phyloP scores from a whole-genome alignment of 208 protist genomes.

The Leishmania major region DNA sequence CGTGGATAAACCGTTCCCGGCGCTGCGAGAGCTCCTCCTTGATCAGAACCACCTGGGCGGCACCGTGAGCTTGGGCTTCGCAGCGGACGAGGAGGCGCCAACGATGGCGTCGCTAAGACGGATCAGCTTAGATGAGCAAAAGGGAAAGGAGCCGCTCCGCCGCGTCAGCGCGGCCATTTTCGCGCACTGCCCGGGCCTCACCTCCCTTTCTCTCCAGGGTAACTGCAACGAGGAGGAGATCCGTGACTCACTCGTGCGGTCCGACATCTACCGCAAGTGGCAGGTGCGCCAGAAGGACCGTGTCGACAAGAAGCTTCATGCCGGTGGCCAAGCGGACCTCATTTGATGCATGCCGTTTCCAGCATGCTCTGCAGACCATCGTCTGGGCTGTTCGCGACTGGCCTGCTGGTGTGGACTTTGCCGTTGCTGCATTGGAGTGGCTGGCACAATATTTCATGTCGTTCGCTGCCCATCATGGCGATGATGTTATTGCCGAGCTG shows the following conservation, averaged over 20 bases:
- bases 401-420: too few relatives aligned
- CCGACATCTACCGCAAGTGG: slow-evolving; percentile 37
- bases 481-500: neutral
- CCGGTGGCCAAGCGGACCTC: slow-evolving; percentile 27
- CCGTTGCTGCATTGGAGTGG: neutral
- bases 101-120: slow-evolving; percentile 31
- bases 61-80: slow-evolving; percentile 26
- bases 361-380: neutral
- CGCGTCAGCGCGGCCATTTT: slow-evolving; percentile 35
- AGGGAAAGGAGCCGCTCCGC: slow-evolving; percentile 12
- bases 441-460: neutral
- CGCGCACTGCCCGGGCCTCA: slow-evolving; percentile 31
- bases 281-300: slow-evolving; percentile 19
- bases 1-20: slow-evolving; percentile 16
- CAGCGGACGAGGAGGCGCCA: neutral
- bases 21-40: slow-evolving; percentile 42
- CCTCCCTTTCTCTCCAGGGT: slow-evolving; percentile 24
- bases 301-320: slow-evolving; percentile 34
- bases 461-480: neutral
- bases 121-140: slow-evolving; percentile 27
- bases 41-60: slow-evolving; percentile 38
- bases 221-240: slow-evolving; percentile 29
- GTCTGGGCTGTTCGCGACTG: neutral
- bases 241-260: slow-evolving; percentile 18
- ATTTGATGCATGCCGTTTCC: neutral